Percentiles rank a stretch among this genome's conserved stretches.
Evolutionary conservation across 371 early-diverging fungal genomes (phyloP).

Genomic region (Sanchytrium tribonematis): DNA sequence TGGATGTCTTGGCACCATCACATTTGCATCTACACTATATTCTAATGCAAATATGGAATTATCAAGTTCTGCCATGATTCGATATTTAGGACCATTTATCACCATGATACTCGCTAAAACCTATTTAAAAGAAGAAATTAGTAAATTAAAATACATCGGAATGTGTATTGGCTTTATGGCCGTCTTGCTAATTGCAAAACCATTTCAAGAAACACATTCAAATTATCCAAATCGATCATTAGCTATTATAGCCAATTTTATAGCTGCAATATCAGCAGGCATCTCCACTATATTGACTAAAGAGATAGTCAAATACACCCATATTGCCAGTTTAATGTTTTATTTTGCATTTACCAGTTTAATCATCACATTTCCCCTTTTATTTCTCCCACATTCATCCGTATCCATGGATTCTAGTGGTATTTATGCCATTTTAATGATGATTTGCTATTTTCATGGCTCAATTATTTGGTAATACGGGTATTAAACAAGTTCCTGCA

Average conservation of each 20-base stretch:
- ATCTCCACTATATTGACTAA: not conserved
- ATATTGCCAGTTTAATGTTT: not conserved
- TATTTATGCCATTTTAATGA: too few relatives aligned
- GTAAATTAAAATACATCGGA: not conserved
- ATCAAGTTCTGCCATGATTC: not conserved
- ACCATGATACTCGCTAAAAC: not conserved
- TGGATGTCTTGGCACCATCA: not conserved
- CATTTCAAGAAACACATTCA: not conserved
- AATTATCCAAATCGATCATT: not conserved
- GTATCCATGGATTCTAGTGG: too few relatives aligned
- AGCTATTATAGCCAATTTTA: not conserved
- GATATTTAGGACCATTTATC: not conserved
- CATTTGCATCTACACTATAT: not conserved
- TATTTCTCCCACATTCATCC: too few relatives aligned
- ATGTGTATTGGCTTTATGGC: not conserved
- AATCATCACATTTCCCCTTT: too few relatives aligned
- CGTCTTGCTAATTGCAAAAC: not conserved
- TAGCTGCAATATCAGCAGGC: not conserved
- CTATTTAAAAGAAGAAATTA: not conserved
- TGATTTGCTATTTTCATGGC: not conserved
- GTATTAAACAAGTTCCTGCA: not conserved
- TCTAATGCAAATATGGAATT: not conserved
- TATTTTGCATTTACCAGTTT: too few relatives aligned
- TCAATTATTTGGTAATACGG: not conserved
- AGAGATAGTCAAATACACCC: not conserved